Percentiles rank a stretch among this genome's conserved stretches.
Conservation (phyloP, 164 flowering plant species). For the Vitis rupestris region DNA sequence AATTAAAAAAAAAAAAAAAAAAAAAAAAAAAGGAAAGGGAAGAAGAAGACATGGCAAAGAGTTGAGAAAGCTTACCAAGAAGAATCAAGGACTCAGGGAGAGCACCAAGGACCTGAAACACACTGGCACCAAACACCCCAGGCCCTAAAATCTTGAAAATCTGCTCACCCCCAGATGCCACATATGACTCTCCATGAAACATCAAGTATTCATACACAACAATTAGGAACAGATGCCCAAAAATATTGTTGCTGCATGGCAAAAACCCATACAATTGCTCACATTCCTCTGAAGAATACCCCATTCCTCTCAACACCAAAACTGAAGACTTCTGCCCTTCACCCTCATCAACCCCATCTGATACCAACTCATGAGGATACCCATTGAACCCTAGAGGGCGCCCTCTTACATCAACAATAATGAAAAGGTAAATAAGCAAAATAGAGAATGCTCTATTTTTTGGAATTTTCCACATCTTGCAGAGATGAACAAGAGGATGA, state of each 20-base stretch:
- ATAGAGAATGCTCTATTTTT: background rate
- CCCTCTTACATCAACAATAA: background rate
- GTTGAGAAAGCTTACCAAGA: slow-evolving; percentile 17
- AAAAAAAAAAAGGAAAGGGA: too few relatives aligned
- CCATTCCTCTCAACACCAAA: background rate
- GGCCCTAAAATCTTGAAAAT: slow-evolving; percentile 25
- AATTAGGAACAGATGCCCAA: slow-evolving; percentile 24
- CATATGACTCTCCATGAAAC: slow-evolving; percentile 12
- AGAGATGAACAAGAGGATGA: background rate
- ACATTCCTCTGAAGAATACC: slow-evolving; percentile 11
- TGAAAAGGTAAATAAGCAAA: background rate
- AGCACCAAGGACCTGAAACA: slow-evolving; percentile 18
- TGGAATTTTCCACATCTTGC: background rate
- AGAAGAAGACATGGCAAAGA: background rate
- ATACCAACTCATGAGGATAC: slow-evolving; percentile 1
- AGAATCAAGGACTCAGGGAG: slow-evolving; percentile 22
- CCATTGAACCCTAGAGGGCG: background rate
- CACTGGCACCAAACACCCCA: slow-evolving; percentile 23
- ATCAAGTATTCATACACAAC: slow-evolving; percentile 27
- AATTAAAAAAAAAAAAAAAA: background rate
- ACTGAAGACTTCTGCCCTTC: background rate
- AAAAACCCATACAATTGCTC: slow-evolving; percentile 29
- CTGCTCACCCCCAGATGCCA: slow-evolving; percentile 20
- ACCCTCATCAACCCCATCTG: slow-evolving; percentile 8
- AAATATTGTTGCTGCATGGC: slow-evolving; percentile 23